Conservation (phyloP, 179 eudicot genomes). For the Beta macrorhiza region DNA sequence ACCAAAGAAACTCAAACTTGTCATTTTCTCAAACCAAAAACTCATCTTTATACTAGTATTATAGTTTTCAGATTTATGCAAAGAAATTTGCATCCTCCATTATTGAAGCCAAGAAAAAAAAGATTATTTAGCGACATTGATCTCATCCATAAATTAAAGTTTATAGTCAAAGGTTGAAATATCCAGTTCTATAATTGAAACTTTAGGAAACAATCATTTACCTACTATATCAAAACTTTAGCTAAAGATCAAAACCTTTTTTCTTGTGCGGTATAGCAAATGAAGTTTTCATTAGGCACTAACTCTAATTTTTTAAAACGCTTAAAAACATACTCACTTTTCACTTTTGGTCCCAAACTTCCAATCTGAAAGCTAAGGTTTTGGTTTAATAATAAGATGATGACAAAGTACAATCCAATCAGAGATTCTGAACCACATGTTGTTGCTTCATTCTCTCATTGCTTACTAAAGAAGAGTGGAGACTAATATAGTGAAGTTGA, state of each 20-base stretch:
- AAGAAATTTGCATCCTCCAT: no score
- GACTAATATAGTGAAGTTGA: background rate
- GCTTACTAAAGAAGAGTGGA: background rate
- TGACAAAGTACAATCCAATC: slow-evolving; percentile 11
- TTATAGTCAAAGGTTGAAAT: background rate
- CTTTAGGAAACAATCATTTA: slow-evolving; percentile 14
- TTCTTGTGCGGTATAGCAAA: background rate
- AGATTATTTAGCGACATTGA: no score
- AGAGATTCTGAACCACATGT: background rate
- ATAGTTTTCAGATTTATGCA: no score
- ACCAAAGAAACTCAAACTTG: no score
- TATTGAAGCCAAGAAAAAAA: no score
- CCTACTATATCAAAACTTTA: slow-evolving; percentile 3
- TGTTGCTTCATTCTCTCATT: slow-evolving; percentile 12
- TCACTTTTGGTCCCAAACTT: slow-evolving; percentile 2
- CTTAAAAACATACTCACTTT: background rate
- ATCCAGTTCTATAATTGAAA: slow-evolving; percentile 9
- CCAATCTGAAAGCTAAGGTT: background rate
- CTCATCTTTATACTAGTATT: no score
- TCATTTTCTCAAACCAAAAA: no score
- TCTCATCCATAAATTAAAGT: no score
- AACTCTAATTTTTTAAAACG: background rate
- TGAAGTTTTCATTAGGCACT: background rate
- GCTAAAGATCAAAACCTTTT: slow-evolving; percentile 5
- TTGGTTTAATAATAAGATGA: background rate